Evolutionary conservation across 2,329 filamentous ascomycete species (phyloP).

Genomic region (Mycosphaerella sp.): DNA sequence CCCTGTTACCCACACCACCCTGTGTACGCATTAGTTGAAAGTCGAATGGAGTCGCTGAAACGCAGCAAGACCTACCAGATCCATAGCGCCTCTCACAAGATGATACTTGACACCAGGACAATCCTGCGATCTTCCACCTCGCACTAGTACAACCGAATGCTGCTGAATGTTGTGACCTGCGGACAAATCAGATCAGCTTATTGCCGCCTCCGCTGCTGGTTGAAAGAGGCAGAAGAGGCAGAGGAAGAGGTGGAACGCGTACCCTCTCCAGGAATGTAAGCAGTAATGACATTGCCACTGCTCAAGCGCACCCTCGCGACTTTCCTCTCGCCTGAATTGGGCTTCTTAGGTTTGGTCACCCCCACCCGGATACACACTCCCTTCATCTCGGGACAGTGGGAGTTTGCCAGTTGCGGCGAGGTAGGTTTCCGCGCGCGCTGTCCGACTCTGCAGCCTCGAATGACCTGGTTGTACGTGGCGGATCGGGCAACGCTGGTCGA

Average conservation of each 20-base stretch:
- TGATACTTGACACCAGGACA: slow-evolving; percentile 98
- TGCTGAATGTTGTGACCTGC: slow-evolving; percentile 93
- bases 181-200: not conserved
- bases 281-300: slow-evolving; percentile 78
- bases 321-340: slow-evolving; percentile 95
- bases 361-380: slow-evolving; percentile 94
- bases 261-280: slow-evolving; percentile 94
- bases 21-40: slow-evolving; percentile 36
- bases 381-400: slow-evolving; percentile 72
- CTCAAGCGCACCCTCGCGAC: slow-evolving; percentile 86
- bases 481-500: slow-evolving; percentile 35
- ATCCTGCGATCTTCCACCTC: slow-evolving; percentile 89
- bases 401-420: slow-evolving; percentile 68
- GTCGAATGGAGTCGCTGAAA: not conserved
- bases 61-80: slow-evolving; percentile 63
- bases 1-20: slow-evolving; percentile 83
- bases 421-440: slow-evolving; percentile 79
- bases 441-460: slow-evolving; percentile 65
- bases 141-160: slow-evolving; percentile 94
- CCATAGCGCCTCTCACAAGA: slow-evolving; percentile 81
- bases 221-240: not conserved
- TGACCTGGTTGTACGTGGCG: slow-evolving; percentile 48
- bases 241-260: slow-evolving; percentile 18
- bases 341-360: slow-evolving; percentile 94
- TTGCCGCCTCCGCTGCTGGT: too few species aligned